These are phyloP conservation scores for Rhodotorula sp. DNA, from an alignment of 1,284 basidiomycete genomes.

Conservation along the genomic window DNA sequence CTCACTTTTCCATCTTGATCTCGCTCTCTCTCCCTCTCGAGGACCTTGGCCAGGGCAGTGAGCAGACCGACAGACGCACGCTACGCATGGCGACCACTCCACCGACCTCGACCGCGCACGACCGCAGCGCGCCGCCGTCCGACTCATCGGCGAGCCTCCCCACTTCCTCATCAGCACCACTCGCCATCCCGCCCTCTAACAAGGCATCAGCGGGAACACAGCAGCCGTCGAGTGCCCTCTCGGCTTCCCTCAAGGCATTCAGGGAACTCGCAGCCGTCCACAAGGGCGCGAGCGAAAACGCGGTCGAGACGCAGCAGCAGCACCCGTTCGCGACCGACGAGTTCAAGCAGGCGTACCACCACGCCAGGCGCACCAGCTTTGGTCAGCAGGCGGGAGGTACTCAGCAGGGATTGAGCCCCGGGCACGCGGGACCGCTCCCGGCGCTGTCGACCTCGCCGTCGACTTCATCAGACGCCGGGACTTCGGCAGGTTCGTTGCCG, in stretches of 20 bases:
- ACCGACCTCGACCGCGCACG: background rate
- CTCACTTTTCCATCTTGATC: background rate
- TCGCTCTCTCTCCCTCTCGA: background rate
- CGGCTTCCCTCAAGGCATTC: conserved; percentile 33
- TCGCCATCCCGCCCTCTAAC: conserved; percentile 1
- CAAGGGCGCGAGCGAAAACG: background rate
- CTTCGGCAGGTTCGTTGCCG: conserved; percentile 23
- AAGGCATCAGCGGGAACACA: background rate
- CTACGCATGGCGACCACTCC: background rate
- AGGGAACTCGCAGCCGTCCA: conserved; percentile 16
- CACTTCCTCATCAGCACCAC: background rate
- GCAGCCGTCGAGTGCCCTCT: conserved; percentile 24
- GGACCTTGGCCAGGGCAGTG: too few relatives aligned
- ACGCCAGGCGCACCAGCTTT: conserved; percentile 32
- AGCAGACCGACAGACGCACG: background rate
- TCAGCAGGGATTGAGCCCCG: background rate
- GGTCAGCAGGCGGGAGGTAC: background rate
- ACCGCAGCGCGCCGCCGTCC: background rate
- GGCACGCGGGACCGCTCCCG: background rate
- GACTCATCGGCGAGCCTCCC: too few relatives aligned
- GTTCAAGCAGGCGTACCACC: conserved; percentile 32
- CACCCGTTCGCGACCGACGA: conserved; percentile 31
- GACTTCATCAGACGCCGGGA: conserved; percentile 10
- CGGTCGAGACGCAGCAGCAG: background rate
- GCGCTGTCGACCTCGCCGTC: conserved; percentile 20